Evolutionary conservation across 176 grass and related monocot species (phyloP), one percentile per base, ranked within the genome.

Genomic region (Elaeis guineensis): DNA sequence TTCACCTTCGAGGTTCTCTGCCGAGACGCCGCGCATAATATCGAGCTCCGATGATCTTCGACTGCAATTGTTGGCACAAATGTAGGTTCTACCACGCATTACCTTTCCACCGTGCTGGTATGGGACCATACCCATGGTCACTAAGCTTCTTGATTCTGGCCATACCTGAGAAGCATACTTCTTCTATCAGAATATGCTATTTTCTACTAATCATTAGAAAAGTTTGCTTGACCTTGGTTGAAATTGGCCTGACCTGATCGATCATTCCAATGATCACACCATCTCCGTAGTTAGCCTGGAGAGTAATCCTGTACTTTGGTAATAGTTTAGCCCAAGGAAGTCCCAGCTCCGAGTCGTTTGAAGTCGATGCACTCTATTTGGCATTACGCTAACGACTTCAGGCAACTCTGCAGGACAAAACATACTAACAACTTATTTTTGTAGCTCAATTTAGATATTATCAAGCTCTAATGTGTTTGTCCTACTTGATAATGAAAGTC

Each of bases 291-390:
- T 69, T 76, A 0, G 65, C 75, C 69, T 59, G 0, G 64, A 32
- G 2, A 76, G 49, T 15, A 88, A 44, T 23, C 61, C 51, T 3
- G 5, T 12, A 3, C 25, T 22, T 49, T 73, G 24, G 19, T 20
- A 3, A 25, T 61, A 25, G 8, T 49, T 12, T 28, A 82, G 3
- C 0, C 66, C 58, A n/a, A 83, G 71, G n/a, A 65, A 83, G 5
- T 77, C 76, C 75, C 75, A 83, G 51, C 85, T 88, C 6, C 62
- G 71, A 7, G 79, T 77, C 4, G 72, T 88, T 17, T 77, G 76
- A 2, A 19, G 0, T 21, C 14, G 0, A 4, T 48, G 35, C 0
- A 49, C 51, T 0, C 22, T 57, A 23, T 67, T 82, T 48, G 49
- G 29, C 21, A 64, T 71, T 2, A 90, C 63, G 5, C 7, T 74